Percentiles rank a stretch among this genome's conserved stretches.
Evolutionary conservation across 1,139 yeast species (phyloP).

Genomic region (Saccharomyces hybrid): DNA sequence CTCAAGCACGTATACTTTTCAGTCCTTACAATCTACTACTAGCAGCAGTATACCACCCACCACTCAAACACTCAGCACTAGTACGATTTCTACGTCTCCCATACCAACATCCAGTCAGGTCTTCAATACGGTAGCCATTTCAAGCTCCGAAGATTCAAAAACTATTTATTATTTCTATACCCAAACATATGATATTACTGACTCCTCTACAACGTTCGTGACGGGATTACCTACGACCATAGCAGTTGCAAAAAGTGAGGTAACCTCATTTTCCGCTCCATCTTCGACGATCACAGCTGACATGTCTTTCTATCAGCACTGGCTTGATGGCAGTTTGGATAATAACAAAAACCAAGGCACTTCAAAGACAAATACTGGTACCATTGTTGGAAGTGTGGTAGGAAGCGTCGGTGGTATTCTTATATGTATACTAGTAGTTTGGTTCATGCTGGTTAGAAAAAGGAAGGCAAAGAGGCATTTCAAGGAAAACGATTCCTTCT

Average conservation of each 20-base stretch:
- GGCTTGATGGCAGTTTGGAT: conserved; percentile 17
- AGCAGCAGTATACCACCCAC: background rate
- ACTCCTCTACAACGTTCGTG: conserved; percentile 33
- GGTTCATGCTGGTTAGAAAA: conserved; percentile 6
- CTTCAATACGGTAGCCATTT: conserved; percentile 3
- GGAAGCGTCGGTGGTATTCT: conserved; percentile 15
- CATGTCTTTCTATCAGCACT: conserved; percentile 23
- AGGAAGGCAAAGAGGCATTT: conserved; percentile 1
- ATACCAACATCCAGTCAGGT: background rate
- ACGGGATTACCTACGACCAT: conserved; percentile 34
- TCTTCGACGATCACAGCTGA: conserved; percentile 33
- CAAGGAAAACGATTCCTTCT: background rate
- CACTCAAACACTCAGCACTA: background rate
- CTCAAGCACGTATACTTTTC: background rate
- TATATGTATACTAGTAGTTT: conserved; percentile 6
- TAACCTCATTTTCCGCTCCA: conserved; percentile 21
- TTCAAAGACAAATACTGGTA: conserved; percentile 7
- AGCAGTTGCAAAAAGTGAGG: conserved; percentile 18
- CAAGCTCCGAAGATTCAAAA: conserved; percentile 12
- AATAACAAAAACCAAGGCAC: conserved; percentile 4
- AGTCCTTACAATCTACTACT: background rate
- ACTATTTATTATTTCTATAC: conserved; percentile 30
- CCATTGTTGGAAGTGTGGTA: conserved; percentile 16
- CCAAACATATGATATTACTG: conserved; percentile 39
- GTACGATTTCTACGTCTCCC: conserved; percentile 5